Evolutionary conservation across 176 grass and related monocot genomes (phyloP).

Genomic region (Puya raimondii): DNA sequence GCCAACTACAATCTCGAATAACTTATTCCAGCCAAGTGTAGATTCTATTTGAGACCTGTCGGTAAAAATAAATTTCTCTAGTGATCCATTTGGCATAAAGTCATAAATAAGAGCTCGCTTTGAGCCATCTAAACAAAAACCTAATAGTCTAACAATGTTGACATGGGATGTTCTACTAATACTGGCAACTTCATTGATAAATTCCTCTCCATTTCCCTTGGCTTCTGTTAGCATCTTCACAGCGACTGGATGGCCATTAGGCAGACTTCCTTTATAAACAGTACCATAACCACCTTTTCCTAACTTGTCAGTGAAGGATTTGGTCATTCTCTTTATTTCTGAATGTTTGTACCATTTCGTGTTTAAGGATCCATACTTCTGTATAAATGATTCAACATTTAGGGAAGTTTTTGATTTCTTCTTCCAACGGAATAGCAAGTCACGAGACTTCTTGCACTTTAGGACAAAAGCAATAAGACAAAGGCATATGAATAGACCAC

Average conservation of each 20-base stretch:
- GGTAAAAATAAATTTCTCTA: no score
- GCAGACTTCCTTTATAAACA: constrained; percentile 42
- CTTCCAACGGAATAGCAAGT: constrained; percentile 12
- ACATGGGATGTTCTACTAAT: constrained; percentile 48
- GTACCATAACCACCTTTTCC: constrained; percentile 43
- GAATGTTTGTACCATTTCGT: constrained; percentile 36
- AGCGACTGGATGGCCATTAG: constrained; percentile 19
- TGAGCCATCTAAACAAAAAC: no score
- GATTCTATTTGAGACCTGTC: no score
- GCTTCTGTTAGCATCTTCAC: constrained; percentile 42
- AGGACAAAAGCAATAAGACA: constrained; percentile 8
- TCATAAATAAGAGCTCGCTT: no score
- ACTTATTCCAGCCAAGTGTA: no score
- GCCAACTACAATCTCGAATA: no score
- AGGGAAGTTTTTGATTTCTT: background rate
- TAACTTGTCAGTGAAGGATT: constrained; percentile 34
- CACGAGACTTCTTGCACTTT: constrained; percentile 5
- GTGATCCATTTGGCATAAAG: no score
- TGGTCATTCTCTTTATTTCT: constrained; percentile 37
- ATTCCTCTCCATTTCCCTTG: constrained; percentile 23
- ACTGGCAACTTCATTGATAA: constrained; percentile 42
- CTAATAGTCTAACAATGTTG: no score
- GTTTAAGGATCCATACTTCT: constrained; percentile 4
- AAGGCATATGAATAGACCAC: constrained; percentile 1
- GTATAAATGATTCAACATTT: constrained; percentile 11